Conservation (phyloP, 768 basidiomycete genomes). For the Phaeolepiota aurea region DNA sequence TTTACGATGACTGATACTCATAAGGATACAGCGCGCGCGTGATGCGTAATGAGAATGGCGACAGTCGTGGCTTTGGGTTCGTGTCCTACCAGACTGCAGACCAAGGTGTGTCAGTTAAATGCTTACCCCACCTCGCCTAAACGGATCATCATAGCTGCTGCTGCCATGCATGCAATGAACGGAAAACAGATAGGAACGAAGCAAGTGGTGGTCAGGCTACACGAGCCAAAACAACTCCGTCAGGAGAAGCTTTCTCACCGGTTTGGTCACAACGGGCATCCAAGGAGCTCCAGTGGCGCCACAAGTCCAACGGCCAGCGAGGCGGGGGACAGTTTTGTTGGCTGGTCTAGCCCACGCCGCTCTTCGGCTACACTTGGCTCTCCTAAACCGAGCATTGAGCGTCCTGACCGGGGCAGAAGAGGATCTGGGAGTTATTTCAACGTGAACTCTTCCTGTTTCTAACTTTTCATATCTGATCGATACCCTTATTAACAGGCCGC, state of each 20-base stretch:
- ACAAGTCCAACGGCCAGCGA: conserved; percentile 82
- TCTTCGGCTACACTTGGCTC: conserved; percentile 45
- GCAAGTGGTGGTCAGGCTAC: conserved; percentile 77
- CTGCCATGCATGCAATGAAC: conserved; percentile 79
- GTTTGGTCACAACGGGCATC: conserved; percentile 77
- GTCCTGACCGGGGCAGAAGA: conserved; percentile 59
- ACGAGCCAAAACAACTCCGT: conserved; percentile 87
- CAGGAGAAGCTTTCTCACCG: conserved; percentile 83
- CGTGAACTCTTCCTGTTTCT: conserved; percentile 31
- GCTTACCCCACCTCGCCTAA: neutral
- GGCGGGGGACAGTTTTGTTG: conserved; percentile 65
- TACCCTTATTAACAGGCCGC: conserved; percentile 50
- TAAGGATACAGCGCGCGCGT: conserved; percentile 71
- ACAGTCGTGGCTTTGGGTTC: conserved; percentile 86
- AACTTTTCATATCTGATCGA: conserved; percentile 3
- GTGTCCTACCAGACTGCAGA: conserved; percentile 81
- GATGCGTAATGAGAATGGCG: conserved; percentile 79
- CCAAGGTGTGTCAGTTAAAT: conserved; percentile 44
- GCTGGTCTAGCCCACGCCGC: conserved; percentile 68
- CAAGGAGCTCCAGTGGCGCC: conserved; percentile 72
- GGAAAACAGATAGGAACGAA: conserved; percentile 63
- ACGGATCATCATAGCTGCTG: conserved; percentile 37
- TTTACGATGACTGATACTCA: neutral
- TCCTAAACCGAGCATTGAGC: conserved; percentile 45
- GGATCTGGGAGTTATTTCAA: conserved; percentile 86